A percentile compares a stretch with the other conserved stretches of the same genome.
Evolutionary conservation across 2,329 filamentous ascomycete species (phyloP).

Genomic region (Claviceps paspali): DNA sequence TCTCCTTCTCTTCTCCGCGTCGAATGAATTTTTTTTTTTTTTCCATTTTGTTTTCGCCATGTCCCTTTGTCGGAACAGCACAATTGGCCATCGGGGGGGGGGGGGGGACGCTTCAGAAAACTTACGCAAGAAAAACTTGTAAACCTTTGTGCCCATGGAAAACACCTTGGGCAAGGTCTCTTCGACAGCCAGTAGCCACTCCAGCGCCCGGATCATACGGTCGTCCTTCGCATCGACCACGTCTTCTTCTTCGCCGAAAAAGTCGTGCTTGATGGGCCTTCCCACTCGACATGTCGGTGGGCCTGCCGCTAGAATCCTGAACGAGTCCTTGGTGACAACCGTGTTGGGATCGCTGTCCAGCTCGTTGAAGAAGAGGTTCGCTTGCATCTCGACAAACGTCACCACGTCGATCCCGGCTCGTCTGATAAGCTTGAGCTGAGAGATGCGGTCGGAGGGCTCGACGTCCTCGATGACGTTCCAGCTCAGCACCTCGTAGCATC

Average conservation of each 20-base stretch:
- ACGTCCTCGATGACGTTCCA: slow-evolving; percentile 62
- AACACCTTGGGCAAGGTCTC: slow-evolving; percentile 60
- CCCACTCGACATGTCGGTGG: slow-evolving; percentile 16
- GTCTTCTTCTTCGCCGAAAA: slow-evolving; percentile 49
- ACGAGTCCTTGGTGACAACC: slow-evolving; percentile 27
- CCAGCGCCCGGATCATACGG: slow-evolving; percentile 59
- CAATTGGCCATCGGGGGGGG: background rate
- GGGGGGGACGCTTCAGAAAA: too few relatives aligned
- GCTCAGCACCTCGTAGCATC: slow-evolving; percentile 57
- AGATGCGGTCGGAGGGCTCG: slow-evolving; percentile 46
- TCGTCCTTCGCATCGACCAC: slow-evolving; percentile 47
- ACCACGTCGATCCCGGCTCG: slow-evolving; percentile 58
- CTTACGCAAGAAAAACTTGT: slow-evolving; percentile 74
- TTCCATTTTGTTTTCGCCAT: too few relatives aligned
- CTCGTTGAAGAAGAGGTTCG: slow-evolving; percentile 34
- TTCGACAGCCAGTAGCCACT: slow-evolving; percentile 70
- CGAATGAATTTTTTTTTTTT: too few relatives aligned
- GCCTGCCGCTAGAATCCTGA: slow-evolving; percentile 34
- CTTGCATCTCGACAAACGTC: slow-evolving; percentile 58
- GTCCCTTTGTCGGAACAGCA: background rate
- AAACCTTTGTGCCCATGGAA: slow-evolving; percentile 51
- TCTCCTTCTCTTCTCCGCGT: background rate
- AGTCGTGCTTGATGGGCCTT: slow-evolving; percentile 54
- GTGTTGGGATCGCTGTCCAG: slow-evolving; percentile 18
- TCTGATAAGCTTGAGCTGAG: slow-evolving; percentile 59